Evolutionary conservation across 2,329 filamentous ascomycete genomes (phyloP), one percentile per base, ranked within the genome.

Genomic region (Thielaviopsis populi): DNA sequence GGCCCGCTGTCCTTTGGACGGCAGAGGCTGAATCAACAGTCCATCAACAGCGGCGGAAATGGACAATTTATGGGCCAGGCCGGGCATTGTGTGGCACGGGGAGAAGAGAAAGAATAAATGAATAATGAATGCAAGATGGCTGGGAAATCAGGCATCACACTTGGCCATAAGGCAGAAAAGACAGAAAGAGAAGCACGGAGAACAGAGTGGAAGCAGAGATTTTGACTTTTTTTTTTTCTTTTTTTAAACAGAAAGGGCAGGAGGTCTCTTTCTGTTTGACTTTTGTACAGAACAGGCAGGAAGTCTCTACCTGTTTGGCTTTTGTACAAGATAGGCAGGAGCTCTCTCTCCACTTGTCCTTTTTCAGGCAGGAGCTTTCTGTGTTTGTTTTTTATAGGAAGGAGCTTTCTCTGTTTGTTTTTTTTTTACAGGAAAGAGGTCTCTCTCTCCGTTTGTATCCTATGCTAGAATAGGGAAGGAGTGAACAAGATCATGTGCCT

Each of bases 31-130:
- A 54, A 96, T 80, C 68, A 95, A 78, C 62, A 96, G 79, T 65
- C 91, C 91, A 71, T 96, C 91, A 63, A 86, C 83, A 30, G 89
- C 85, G 63, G 91, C 89, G 74, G 86, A 86, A 69, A 96, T 83
- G 68, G 91, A 72, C 63, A 95, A 76, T 75, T 94, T 95, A 72
- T 88, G 87, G 66, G 88, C 84, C 66, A 95, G 77, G 68, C 82
- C 80, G 64, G 89, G 86, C 90, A 95, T 94, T 19, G 15, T 54
- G 24, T 54, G 50, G 64, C 62, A 63, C 65, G 64, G 66, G 65
- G 65, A 65, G 67, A 66, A 64, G 61, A 54, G 59, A 61, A 61
- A 37, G 30, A 33, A 33, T 33, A 33, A 33, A 3, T 3, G 30
- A 33, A 33, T 33, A 33, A 33, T 33, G 30, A 7, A 33, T 33